phyloP scores from a whole-genome alignment of 1,284 basidiomycete genomes.

The Boletellus sp. region DNA sequence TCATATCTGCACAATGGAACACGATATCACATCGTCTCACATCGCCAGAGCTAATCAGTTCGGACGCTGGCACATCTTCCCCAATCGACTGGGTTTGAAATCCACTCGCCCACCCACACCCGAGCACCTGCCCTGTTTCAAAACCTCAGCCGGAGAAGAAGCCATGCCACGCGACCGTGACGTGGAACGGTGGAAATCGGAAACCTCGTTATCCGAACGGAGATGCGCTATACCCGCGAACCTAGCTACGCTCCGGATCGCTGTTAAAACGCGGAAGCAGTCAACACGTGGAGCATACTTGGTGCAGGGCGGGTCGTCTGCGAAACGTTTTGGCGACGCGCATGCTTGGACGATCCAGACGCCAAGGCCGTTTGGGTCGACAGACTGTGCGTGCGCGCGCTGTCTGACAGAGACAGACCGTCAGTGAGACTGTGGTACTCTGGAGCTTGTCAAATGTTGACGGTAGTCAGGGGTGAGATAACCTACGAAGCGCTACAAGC shows the following conservation, averaged over 20 bases:
- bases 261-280: conserved; percentile 1
- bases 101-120: neutral
- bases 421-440: neutral
- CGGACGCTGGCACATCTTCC: conserved; percentile 10
- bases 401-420: neutral
- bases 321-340: conserved; percentile 12
- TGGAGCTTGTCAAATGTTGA: neutral
- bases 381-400: neutral
- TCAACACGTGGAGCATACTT: conserved; percentile 17
- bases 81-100: conserved; percentile 25
- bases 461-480: neutral
- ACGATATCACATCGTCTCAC: conserved; percentile 11
- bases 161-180: conserved; percentile 21
- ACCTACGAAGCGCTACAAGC: neutral
- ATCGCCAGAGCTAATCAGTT: conserved; percentile 26
- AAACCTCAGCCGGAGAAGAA: conserved; percentile 3
- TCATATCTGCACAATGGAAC: neutral
- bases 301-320: neutral
- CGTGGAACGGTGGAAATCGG: conserved; percentile 11
- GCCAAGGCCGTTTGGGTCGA: neutral
- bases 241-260: too few species aligned
- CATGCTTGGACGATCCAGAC: neutral
- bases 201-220: conserved; percentile 7
- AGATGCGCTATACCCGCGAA: conserved; percentile 4
- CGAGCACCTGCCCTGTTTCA: conserved; percentile 27